phyloP scores from a whole-genome alignment of 2,329 filamentous ascomycete genomes.

The Trichoderma citrinoviride region DNA sequence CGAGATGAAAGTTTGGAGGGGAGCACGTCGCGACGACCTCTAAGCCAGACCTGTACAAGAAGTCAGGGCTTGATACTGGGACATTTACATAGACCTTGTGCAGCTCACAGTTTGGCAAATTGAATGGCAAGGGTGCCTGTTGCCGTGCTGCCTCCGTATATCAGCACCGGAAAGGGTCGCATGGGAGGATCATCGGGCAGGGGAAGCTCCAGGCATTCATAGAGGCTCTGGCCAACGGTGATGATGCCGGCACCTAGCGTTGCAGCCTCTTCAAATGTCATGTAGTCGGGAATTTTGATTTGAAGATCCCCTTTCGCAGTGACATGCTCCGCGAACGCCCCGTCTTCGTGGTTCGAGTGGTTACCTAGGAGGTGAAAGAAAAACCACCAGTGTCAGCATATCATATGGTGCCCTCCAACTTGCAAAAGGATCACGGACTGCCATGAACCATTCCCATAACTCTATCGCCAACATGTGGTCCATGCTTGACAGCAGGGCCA shows the following conservation, averaged over 20 bases:
- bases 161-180: constrained; percentile 40
- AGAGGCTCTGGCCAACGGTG: constrained; percentile 44
- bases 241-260: constrained; percentile 41
- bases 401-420: not conserved
- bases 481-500: constrained; percentile 40
- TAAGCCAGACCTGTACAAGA: constrained; percentile 34
- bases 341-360: constrained; percentile 39
- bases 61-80: not conserved
- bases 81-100: not conserved
- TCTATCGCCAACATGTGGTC: constrained; percentile 48
- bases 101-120: constrained; percentile 36
- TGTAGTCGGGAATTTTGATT: constrained; percentile 44
- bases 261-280: constrained; percentile 47
- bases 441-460: constrained; percentile 44
- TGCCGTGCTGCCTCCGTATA: constrained; percentile 52
- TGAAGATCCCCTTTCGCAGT: constrained; percentile 41
- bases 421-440: not conserved
- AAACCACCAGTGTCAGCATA: not conserved
- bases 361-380: not conserved
- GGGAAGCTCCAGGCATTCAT: constrained; percentile 45
- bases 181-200: constrained; percentile 43
- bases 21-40: constrained; percentile 42
- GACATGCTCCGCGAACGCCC: constrained; percentile 43
- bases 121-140: constrained; percentile 53
- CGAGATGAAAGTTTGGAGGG: constrained; percentile 37